Evolutionary conservation across 305 asterid genomes (phyloP).

Genomic region (Solanum hybrid): DNA sequence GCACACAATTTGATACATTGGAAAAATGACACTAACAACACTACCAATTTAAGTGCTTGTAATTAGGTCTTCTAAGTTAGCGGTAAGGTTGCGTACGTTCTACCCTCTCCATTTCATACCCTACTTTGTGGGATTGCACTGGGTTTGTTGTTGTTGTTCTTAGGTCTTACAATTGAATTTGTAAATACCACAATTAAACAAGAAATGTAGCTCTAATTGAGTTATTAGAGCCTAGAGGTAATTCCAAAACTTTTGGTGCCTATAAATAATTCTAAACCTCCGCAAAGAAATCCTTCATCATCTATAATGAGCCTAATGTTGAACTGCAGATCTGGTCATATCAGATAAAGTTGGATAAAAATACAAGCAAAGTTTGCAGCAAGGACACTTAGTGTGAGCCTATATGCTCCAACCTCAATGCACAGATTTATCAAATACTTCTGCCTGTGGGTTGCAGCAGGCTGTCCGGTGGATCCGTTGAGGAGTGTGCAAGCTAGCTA

Average conservation of each 20-base stretch:
- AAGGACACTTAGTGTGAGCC: background rate
- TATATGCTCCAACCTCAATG: background rate
- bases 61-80: background rate
- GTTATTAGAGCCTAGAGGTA: background rate
- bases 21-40: background rate
- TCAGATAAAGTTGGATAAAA: background rate
- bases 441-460: background rate
- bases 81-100: background rate
- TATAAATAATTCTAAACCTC: background rate
- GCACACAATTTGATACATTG: background rate
- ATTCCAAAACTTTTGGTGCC: background rate
- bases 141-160: background rate
- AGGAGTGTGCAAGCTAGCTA: background rate
- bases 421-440: background rate
- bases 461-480: background rate
- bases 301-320: background rate
- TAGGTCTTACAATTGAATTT: background rate
- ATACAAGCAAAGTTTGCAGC: background rate
- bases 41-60: background rate
- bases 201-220: background rate
- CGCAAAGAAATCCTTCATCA: background rate
- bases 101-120: background rate
- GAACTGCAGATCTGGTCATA: background rate
- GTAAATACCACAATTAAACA: background rate
- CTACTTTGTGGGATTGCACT: background rate